Evolutionary conservation across 768 basidiomycete species (phyloP), one percentile per base, ranked within the genome.

Genomic region (Suillus ampliporus): DNA sequence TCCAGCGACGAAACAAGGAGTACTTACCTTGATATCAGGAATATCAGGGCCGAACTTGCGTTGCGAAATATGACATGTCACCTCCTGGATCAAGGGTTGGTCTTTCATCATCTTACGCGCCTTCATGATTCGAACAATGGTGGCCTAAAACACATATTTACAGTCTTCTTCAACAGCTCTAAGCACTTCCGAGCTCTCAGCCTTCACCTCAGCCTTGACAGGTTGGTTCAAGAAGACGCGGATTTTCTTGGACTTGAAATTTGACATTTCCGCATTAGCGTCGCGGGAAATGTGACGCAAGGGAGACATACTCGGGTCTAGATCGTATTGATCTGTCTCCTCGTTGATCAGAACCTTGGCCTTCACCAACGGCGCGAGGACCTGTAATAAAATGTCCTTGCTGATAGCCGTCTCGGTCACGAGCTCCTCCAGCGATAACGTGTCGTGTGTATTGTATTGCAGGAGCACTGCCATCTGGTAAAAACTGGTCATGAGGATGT

Each of bases 381-480:
- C 78, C 69, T 91, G 91, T 41, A 84, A 87, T 70, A 97, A 78
- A 51, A 91, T 85, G 21, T 94, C 92, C 76, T 90, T 92, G 66
- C 84, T 82, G 68, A 98, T 88, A 52, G 86, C 82, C 7, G 96
- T 97, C 2, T 91, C 94, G 17, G 85, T 78, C 44, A 85, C 78
- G 26, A 99, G 80, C 72, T 98, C 96, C 34, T 89, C 86, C 64
- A 92, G 78, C 1, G 90, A 90, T 65, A 98, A 79, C 34, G 90
- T 92, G 71, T 98, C 95, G 71, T 90, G 87, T 63, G 86, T 85
- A 80, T 99, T 99, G 82, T 94, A 99, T 73, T 95, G 95, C 63
- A 95, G 75, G 44, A 99, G 82, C 21, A 99, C 89, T 17, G 93
- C 92, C 86, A 92, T 92, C 77, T 99, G 97, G 78, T 91, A 98